These are phyloP conservation scores for Mycosarcoma mackinlayi DNA, from an alignment of 1,284 basidiomycete genomes.

Conservation along the genomic window DNA sequence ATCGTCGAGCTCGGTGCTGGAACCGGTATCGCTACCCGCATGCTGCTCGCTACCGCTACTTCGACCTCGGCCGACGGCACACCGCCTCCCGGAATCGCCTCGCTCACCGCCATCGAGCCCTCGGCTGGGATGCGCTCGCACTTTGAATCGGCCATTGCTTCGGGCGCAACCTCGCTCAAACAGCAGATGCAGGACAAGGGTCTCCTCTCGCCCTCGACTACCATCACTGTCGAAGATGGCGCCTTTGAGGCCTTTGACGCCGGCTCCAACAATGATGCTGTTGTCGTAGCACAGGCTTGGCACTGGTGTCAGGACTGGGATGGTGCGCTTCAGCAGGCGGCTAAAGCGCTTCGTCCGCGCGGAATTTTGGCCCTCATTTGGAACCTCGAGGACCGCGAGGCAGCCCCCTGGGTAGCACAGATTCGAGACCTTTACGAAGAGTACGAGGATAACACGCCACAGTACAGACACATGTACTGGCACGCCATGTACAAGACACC, in stretches of 20 bases:
- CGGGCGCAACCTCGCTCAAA: constrained; percentile 17
- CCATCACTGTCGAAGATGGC: constrained; percentile 51
- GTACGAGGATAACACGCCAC: constrained; percentile 58
- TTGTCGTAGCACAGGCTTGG: constrained; percentile 62
- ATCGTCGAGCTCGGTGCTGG: constrained; percentile 63
- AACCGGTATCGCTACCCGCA: constrained; percentile 61
- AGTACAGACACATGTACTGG: constrained; percentile 64
- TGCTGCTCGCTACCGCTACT: constrained; percentile 49
- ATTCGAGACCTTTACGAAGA: constrained; percentile 59
- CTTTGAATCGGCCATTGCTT: constrained; percentile 43
- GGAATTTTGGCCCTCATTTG: constrained; percentile 62
- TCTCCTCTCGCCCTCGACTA: constrained; percentile 25
- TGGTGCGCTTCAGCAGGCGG: constrained; percentile 38
- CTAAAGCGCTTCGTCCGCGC: constrained; percentile 43
- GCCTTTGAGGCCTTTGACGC: constrained; percentile 56
- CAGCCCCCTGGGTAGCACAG: constrained; percentile 59
- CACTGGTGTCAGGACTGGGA: constrained; percentile 64
- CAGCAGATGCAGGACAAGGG: constrained; percentile 39
- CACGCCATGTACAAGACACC: constrained; percentile 57
- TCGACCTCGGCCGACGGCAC: constrained; percentile 30
- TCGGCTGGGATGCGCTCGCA: constrained; percentile 58
- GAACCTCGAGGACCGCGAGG: constrained; percentile 64
- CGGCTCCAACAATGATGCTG: constrained; percentile 46
- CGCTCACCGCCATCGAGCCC: constrained; percentile 48
- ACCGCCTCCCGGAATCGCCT: constrained; percentile 35